Evolutionary conservation across 805 yeast genomes (phyloP).

Genomic region (Candida silvatica): DNA sequence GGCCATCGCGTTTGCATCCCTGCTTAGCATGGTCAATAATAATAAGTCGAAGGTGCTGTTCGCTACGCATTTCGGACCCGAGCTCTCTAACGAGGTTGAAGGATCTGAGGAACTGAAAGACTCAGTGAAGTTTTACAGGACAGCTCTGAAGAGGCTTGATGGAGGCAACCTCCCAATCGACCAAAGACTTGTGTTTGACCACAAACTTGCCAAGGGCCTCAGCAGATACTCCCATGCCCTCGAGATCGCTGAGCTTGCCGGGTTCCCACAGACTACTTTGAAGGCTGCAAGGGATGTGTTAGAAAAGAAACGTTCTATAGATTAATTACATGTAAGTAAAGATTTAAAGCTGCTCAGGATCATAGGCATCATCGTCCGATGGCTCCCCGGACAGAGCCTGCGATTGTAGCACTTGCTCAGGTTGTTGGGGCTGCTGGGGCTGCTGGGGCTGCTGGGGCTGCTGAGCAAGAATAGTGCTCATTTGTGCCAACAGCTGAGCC

Average conservation of each 20-base stretch:
- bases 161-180: slow-evolving; percentile 16
- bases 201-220: slow-evolving; percentile 56
- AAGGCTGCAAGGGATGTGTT: slow-evolving; percentile 32
- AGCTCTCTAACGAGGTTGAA: slow-evolving; percentile 33
- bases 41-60: slow-evolving; percentile 71
- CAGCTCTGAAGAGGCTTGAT: slow-evolving; percentile 14
- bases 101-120: slow-evolving; percentile 19
- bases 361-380: slow-evolving; percentile 15
- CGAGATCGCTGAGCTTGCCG: slow-evolving; percentile 69
- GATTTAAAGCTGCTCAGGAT: slow-evolving; percentile 10
- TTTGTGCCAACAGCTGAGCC: slow-evolving; percentile 9
- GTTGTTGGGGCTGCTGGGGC: background rate
- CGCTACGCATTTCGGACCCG: slow-evolving; percentile 79
- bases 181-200: slow-evolving; percentile 37
- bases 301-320: background rate
- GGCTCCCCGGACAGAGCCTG: no score
- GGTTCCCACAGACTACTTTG: slow-evolving; percentile 59
- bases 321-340: background rate
- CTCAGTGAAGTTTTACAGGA: slow-evolving; percentile 18
- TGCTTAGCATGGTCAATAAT: slow-evolving; percentile 41
- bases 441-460: no score
- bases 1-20: slow-evolving; percentile 74
- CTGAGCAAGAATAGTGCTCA: slow-evolving; percentile 5
- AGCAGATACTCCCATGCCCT: slow-evolving; percentile 69
- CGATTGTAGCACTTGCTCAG: background rate